Base-by-base conservation (phyloP, 352 stramenopile genomes). In the Globisporangium nodosum region DNA sequence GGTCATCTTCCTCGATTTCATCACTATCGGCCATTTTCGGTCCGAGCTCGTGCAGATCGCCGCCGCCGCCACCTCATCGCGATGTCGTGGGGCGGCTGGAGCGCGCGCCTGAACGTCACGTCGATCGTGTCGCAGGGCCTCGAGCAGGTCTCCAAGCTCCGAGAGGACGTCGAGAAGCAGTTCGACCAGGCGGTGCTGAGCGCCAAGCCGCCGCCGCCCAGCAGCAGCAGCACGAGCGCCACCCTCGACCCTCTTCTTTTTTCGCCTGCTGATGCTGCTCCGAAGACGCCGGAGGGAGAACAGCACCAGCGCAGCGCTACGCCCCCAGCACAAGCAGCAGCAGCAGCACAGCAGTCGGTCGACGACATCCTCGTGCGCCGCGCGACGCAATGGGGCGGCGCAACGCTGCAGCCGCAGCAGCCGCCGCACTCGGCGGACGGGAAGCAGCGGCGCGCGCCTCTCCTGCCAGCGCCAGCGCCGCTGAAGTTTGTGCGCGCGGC, bases 101-200 rank as follows among this genome's bases (percentile, higher is more conserved):
- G 79, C 54, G 62, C 72, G 56, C 81, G 83, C 62, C 59, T 94
- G 56, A 94, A 91, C 54, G 76, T 94, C 48, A 81, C 83, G 62
- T 89, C 78, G 37, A 87, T 94, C 67, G 85, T 94, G 37, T 88
- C 80, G 18, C 85, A 92, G 61, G 85, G 85, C 15, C 66, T 94
- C 35, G 85, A 94, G 61, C 85, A 94, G 63, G 85, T 94, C 54
- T 77, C 68, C 45, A 90, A 73, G 74, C 70, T 94, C 56, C 83
- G 83, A 21, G 85, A 94, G 64, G 85, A 94, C 60, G 85, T 94
- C 52, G 85, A 94, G 66, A 94, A 94, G 66, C 85, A 90, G 57
- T 94, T 94, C 56, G 85, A 94, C 50, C 78, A 94, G 60, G 80
- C 83, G 40, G 80, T 94, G 40, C 69, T 78, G 20, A 68, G 71